Conservation (phyloP, 2,329 filamentous ascomycete genomes). For the Sclerotiophoma versabilis region DNA sequence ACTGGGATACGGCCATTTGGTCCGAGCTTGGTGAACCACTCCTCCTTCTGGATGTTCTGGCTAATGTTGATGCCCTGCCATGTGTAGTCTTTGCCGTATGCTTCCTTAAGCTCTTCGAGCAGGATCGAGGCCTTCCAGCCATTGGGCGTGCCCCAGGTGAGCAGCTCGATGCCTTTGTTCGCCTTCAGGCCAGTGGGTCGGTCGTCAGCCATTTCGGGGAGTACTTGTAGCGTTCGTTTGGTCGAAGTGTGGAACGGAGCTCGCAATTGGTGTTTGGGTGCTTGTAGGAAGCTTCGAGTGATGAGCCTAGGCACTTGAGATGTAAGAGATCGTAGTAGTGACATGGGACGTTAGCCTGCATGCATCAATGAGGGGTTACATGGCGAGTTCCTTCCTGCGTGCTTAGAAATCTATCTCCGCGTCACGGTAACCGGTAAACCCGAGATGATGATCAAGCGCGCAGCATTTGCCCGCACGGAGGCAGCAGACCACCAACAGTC, state of each 20-base stretch:
- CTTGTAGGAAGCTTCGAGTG: conserved; percentile 19
- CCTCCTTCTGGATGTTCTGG: conserved; percentile 71
- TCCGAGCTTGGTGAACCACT: conserved; percentile 68
- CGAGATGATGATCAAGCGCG: conserved; percentile 3
- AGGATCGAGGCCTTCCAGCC: conserved; percentile 66
- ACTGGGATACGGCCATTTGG: conserved; percentile 72
- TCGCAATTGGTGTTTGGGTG: conserved; percentile 18
- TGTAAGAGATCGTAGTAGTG: conserved; percentile 25
- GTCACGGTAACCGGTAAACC: conserved; percentile 6
- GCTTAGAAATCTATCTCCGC: conserved; percentile 21
- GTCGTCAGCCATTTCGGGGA: conserved; percentile 38
- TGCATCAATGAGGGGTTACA: conserved; percentile 36
- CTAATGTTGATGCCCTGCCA: conserved; percentile 64
- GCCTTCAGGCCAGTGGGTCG: conserved; percentile 65
- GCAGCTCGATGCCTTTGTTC: conserved; percentile 69
- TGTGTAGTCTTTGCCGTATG: conserved; percentile 66
- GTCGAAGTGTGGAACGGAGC: conserved; percentile 32
- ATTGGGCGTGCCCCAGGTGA: conserved; percentile 62
- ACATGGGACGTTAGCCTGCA: conserved; percentile 26
- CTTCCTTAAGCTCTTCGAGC: conserved; percentile 71
- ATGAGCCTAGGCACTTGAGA: conserved; percentile 24
- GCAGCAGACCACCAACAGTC: neutral
- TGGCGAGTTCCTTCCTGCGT: conserved; percentile 11
- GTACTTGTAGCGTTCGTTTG: conserved; percentile 21
- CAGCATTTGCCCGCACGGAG: neutral